Percentiles rank a stretch among this genome's conserved stretches.
Evolutionary conservation across 2,329 filamentous ascomycete species (phyloP).

Genomic region (Stromatinia cepivora): DNA sequence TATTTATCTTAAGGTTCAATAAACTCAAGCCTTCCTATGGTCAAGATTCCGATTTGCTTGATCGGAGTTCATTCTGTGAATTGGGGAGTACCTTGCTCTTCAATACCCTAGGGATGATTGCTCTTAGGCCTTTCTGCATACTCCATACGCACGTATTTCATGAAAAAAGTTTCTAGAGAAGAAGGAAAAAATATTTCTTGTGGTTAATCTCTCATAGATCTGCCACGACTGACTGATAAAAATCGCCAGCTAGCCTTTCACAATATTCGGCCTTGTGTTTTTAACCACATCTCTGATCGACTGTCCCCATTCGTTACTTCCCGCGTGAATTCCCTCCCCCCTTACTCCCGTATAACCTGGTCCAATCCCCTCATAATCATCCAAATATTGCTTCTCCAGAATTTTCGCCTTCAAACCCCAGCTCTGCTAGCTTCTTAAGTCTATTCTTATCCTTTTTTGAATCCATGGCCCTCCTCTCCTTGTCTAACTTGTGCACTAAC

Average conservation of each 20-base stretch:
- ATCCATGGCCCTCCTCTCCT: conserved; percentile 67
- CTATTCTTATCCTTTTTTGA: conserved; percentile 73
- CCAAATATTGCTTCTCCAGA: conserved; percentile 72
- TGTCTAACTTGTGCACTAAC: conserved; percentile 70
- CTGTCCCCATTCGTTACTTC: conserved; percentile 35
- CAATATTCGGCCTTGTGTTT: conserved; percentile 23
- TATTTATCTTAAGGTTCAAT: background rate
- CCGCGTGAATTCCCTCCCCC: conserved; percentile 16
- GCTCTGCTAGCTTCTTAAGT: conserved; percentile 67
- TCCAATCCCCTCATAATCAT: conserved; percentile 31
- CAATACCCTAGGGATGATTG: background rate
- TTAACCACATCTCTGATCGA: conserved; percentile 21
- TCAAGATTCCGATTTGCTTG: background rate
- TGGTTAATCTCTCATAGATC: conserved; percentile 17
- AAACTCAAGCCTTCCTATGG: background rate
- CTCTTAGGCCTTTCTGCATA: conserved; percentile 3
- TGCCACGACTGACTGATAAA: conserved; percentile 24
- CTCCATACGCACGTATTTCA: background rate
- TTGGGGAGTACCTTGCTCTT: conserved; percentile 4
- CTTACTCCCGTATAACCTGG: background rate
- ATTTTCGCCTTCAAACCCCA: conserved; percentile 88
- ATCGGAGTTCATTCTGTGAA: background rate
- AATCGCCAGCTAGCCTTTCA: conserved; percentile 24
- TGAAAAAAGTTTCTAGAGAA: background rate
- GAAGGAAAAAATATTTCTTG: conserved; percentile 19